Evolutionary conservation across 1,284 basidiomycete genomes (phyloP), one percentile per base, ranked within the genome.

Genomic region (Ustilago trichophora): DNA sequence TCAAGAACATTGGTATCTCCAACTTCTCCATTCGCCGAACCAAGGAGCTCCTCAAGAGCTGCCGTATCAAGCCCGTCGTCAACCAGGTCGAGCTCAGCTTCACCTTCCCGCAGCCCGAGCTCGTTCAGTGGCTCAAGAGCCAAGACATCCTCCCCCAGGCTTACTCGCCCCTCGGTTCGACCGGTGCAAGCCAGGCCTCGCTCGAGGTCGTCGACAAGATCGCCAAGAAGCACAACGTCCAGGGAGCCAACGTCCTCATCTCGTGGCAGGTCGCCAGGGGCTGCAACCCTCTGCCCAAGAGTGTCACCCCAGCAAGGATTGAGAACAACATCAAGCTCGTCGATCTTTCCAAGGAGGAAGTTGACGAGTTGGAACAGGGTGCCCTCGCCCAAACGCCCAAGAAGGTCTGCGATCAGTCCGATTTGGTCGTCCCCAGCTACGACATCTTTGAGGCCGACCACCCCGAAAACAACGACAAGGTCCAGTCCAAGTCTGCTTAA

Each of bases 31-130:
- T 76, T 31, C 73, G 75, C 24, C 65, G 74, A 7, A 74, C 68
- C 32, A 67, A 73, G 42, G 65, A 77, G 48, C 52, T 77, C 3
- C 65, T 76, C 49, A 59, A 69, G 44, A 51, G 55, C 19, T 59
- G 56, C 45, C 51, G 63, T 34, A 74, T 74, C 62, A 70, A 73
- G 44, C 75, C 75, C 34, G 65, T 70, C 38, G 65, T 73, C 37
- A 77, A 77, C 70, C 75, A 77, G 59, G 74, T 77, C 50, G 75
- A 77, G 56, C 71, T 77, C 36, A 69, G 66, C 27, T 73, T 63
- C 46, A 70, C 64, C 41, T 69, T 65, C 89, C 91, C 34, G 90
- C 93, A 82, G 88, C 88, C 2, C 18, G 90, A 92, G 75, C 85
- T 94, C 22, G 85, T 94, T 27, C 82, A 91, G 53, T 84, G 88